These are phyloP conservation scores for Saccharum officinarum DNA, from an alignment of 176 grass and related monocot species.

Conservation along the genomic window DNA sequence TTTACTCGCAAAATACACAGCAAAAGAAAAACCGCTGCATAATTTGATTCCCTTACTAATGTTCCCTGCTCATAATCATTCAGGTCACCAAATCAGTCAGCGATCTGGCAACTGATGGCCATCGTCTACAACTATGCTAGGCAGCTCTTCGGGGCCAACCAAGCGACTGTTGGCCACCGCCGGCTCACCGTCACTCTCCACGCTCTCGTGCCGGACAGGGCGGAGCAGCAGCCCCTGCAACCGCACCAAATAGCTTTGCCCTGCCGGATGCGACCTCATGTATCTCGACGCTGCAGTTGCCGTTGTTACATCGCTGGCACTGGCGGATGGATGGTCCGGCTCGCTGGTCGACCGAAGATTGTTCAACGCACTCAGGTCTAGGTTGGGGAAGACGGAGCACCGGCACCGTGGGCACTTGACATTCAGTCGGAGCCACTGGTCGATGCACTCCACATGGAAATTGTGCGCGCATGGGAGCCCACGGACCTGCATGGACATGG, in stretches of 20 bases:
- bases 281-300: conserved; percentile 41
- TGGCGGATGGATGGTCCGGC: conserved; percentile 44
- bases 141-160: conserved; percentile 37
- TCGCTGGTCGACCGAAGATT: conserved; percentile 57
- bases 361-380: conserved; percentile 90
- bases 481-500: conserved; percentile 57
- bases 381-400: conserved; percentile 95
- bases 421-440: conserved; percentile 93
- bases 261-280: conserved; percentile 38
- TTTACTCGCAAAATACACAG: conserved; percentile 16
- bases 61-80: background rate
- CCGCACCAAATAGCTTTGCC: conserved; percentile 67
- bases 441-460: conserved; percentile 96
- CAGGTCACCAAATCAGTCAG: conserved; percentile 12
- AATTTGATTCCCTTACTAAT: conserved; percentile 5
- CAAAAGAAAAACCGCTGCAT: conserved; percentile 23
- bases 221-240: conserved; percentile 65
- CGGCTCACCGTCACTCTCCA: conserved; percentile 24
- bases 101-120: conserved; percentile 45
- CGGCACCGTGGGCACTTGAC: conserved; percentile 94
- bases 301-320: conserved; percentile 50
- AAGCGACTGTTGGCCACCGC: background rate
- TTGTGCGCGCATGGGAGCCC: conserved; percentile 95
- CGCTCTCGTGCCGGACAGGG: conserved; percentile 31
- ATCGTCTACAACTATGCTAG: conserved; percentile 36